Conservation (phyloP, 306 rosid genomes). For the Acacia crassicarpa region DNA sequence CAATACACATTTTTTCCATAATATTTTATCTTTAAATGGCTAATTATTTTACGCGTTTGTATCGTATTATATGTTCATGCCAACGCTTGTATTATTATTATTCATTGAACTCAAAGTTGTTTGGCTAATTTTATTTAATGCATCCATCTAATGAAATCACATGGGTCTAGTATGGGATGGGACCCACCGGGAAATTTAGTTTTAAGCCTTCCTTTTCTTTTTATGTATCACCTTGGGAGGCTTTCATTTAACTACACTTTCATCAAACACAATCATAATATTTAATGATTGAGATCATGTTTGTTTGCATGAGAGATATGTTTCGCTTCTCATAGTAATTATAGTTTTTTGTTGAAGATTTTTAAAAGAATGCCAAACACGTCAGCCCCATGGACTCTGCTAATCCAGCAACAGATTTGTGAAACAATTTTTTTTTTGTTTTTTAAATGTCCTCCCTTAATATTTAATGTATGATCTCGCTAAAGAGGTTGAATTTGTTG, state of each 20-base stretch:
- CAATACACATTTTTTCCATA: slow-evolving; percentile 12
- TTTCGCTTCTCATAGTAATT: slow-evolving; percentile 44
- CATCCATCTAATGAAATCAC: slow-evolving; percentile 55
- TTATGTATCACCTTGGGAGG: slow-evolving; percentile 49
- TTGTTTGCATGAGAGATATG: slow-evolving; percentile 63
- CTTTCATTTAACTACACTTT: slow-evolving; percentile 56
- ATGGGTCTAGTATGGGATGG: slow-evolving; percentile 62
- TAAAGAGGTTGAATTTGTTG: slow-evolving; percentile 23
- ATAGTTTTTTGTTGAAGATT: slow-evolving; percentile 28
- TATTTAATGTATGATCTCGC: slow-evolving; percentile 19
- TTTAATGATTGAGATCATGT: slow-evolving; percentile 62
- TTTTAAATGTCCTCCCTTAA: background rate
- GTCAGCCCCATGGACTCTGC: slow-evolving; percentile 45
- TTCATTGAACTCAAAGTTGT: slow-evolving; percentile 45
- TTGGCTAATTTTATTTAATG: slow-evolving; percentile 39
- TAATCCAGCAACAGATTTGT: slow-evolving; percentile 22
- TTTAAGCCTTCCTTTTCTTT: slow-evolving; percentile 38
- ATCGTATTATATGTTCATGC: slow-evolving; percentile 46
- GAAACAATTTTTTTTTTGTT: background rate
- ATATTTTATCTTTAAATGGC: slow-evolving; percentile 23
- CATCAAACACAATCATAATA: slow-evolving; percentile 46
- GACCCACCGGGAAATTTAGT: slow-evolving; percentile 39
- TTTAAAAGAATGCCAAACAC: slow-evolving; percentile 35
- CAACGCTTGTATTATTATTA: slow-evolving; percentile 41
- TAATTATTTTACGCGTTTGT: slow-evolving; percentile 34